phyloP scores from a whole-genome alignment of 306 rosid species.

The Vachellia pachyceras region DNA sequence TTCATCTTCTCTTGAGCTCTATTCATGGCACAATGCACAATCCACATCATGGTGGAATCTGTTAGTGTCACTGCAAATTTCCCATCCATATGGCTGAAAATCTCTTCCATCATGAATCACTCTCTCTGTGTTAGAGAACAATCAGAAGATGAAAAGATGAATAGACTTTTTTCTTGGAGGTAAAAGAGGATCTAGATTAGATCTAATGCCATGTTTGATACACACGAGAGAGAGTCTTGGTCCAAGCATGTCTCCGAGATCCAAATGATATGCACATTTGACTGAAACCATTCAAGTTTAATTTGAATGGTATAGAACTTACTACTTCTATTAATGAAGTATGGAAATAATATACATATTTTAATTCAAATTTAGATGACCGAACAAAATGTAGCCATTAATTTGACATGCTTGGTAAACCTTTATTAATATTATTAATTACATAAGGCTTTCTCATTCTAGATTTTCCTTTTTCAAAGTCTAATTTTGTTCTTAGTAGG shows the following conservation, averaged over 20 bases:
- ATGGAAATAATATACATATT: background rate
- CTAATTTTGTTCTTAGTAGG: background rate
- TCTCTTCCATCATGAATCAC: slow-evolving; percentile 55
- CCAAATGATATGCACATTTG: background rate
- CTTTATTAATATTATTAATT: too few species aligned
- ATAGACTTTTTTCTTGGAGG: background rate
- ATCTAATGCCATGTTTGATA: slow-evolving; percentile 16
- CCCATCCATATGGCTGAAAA: slow-evolving; percentile 56
- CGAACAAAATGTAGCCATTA: background rate
- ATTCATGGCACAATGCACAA: slow-evolving; percentile 81
- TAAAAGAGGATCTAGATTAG: slow-evolving; percentile 25
- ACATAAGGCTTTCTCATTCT: background rate
- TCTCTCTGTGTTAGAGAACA: slow-evolving; percentile 15
- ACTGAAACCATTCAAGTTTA: too few species aligned
- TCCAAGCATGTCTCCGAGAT: background rate
- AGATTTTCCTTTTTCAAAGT: background rate
- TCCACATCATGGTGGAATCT: slow-evolving; percentile 92
- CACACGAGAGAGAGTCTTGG: background rate
- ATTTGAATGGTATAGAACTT: background rate
- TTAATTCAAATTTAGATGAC: background rate
- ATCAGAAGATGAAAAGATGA: background rate
- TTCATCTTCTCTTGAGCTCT: slow-evolving; percentile 80
- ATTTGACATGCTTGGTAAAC: background rate
- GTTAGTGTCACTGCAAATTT: slow-evolving; percentile 56
- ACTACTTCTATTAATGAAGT: background rate